Conservation (phyloP, 1,284 basidiomycete genomes). For the Ceraceosorus guamensis region DNA sequence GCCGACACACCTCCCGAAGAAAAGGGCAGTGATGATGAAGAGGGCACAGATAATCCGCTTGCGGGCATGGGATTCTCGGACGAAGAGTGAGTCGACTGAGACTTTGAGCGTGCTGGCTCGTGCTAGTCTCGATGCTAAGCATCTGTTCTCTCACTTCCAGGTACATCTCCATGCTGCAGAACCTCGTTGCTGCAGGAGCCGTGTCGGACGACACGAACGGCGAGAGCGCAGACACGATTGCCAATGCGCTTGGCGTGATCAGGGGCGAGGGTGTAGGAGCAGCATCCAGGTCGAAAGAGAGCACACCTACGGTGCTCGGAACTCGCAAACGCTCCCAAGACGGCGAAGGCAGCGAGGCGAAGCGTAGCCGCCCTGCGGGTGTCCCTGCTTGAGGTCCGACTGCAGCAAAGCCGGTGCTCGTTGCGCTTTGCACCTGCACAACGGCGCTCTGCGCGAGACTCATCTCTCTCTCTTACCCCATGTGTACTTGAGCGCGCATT, state of each 20-base stretch:
- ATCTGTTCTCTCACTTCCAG: background rate
- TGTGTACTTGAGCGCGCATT: too few species aligned
- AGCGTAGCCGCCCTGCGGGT: background rate
- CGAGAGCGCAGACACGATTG: slow-evolving; percentile 8
- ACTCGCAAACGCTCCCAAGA: background rate
- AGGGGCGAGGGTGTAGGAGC: slow-evolving; percentile 7
- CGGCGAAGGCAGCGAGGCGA: background rate
- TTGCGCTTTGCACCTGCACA: too few species aligned
- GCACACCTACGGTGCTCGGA: slow-evolving; percentile 1
- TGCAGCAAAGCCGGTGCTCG: too few species aligned
- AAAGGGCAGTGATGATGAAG: slow-evolving; percentile 8
- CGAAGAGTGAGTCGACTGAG: slow-evolving; percentile 16
- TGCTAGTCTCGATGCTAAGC: background rate
- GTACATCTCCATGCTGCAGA: slow-evolving; percentile 42
- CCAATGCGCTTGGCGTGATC: slow-evolving; percentile 8
- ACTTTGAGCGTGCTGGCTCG: too few species aligned
- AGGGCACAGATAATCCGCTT: slow-evolving; percentile 26
- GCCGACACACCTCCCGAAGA: background rate
- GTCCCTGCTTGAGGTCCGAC: too few species aligned
- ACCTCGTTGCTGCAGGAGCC: slow-evolving; percentile 33
- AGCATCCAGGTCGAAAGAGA: background rate
- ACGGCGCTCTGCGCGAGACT: too few species aligned
- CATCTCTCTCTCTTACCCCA: too few species aligned
- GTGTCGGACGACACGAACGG: slow-evolving; percentile 19
- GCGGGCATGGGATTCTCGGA: slow-evolving; percentile 42